Evolutionary conservation across 2,329 filamentous ascomycete genomes (phyloP).

Genomic region (Aspergillus proliferans): DNA sequence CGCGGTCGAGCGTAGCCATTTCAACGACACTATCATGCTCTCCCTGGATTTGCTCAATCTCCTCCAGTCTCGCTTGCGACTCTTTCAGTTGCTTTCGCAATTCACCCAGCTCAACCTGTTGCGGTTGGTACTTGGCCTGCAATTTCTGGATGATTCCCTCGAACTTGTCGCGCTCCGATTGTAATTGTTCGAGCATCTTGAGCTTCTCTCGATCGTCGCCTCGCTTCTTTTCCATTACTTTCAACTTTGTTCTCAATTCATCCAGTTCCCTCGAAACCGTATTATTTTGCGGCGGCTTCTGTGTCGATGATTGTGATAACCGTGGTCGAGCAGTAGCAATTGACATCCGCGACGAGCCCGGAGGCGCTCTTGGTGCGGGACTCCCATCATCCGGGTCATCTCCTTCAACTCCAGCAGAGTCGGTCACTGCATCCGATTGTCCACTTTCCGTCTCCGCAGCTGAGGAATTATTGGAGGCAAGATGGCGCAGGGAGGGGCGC

Average conservation of each 20-base stretch:
- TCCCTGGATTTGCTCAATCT: slow-evolving; percentile 66
- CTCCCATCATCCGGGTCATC: slow-evolving; percentile 16
- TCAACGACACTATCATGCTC: slow-evolving; percentile 83
- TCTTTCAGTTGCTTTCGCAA: slow-evolving; percentile 74
- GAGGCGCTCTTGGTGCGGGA: slow-evolving; percentile 14
- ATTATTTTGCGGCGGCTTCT: slow-evolving; percentile 42
- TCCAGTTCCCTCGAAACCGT: slow-evolving; percentile 65
- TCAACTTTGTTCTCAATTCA: slow-evolving; percentile 80
- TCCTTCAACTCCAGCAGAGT: slow-evolving; percentile 18
- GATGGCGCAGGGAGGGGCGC: slow-evolving; percentile 28
- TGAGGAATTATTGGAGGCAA: slow-evolving; percentile 18
- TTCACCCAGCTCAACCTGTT: slow-evolving; percentile 71
- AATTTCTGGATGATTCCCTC: slow-evolving; percentile 84
- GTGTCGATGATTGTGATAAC: slow-evolving; percentile 25
- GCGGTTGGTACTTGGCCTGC: slow-evolving; percentile 78
- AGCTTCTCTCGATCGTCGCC: slow-evolving; percentile 79
- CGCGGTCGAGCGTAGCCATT: slow-evolving; percentile 78
- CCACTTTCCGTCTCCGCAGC: slow-evolving; percentile 23
- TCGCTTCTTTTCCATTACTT: slow-evolving; percentile 80
- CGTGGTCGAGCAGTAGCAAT: slow-evolving; percentile 18
- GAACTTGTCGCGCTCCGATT: slow-evolving; percentile 51
- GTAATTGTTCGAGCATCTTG: slow-evolving; percentile 68
- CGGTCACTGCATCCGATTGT: slow-evolving; percentile 22
- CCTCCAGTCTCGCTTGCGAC: slow-evolving; percentile 61
- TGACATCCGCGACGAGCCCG: slow-evolving; percentile 14